Percentiles rank a stretch among this genome's conserved stretches.
phyloP scores from a whole-genome alignment of 78 protist species.

The Chrysochromulina parva region DNA sequence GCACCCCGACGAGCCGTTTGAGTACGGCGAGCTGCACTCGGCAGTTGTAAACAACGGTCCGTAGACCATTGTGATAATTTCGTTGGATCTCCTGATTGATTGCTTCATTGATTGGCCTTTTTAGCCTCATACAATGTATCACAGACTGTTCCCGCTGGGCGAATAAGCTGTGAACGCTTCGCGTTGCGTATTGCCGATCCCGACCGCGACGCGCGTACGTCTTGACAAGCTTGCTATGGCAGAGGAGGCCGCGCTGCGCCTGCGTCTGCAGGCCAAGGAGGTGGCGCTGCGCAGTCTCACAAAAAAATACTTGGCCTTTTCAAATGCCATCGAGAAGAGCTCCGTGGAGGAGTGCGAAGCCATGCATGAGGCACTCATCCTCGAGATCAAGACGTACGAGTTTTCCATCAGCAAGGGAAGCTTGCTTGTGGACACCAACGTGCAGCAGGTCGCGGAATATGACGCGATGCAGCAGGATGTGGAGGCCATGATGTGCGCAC shows the following conservation, averaged over 20 bases:
- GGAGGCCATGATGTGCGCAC: background rate
- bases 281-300: background rate
- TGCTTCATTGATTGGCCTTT: no score
- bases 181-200: no score
- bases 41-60: no score
- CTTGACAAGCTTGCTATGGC: no score
- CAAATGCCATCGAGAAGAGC: background rate
- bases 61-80: no score
- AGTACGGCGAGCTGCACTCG: no score
- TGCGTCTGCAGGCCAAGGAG: slow-evolving; percentile 12
- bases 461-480: background rate
- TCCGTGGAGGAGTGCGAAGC: background rate
- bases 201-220: no score
- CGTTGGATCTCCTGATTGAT: no score
- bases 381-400: background rate
- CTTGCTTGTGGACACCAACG: background rate
- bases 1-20: no score
- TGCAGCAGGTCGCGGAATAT: background rate
- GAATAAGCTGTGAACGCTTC: no score
- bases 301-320: background rate
- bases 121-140: no score
- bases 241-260: background rate
- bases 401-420: background rate
- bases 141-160: no score
- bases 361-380: background rate